Conservation (phyloP, 768 basidiomycete genomes). For the Naganishia randhawae region DNA sequence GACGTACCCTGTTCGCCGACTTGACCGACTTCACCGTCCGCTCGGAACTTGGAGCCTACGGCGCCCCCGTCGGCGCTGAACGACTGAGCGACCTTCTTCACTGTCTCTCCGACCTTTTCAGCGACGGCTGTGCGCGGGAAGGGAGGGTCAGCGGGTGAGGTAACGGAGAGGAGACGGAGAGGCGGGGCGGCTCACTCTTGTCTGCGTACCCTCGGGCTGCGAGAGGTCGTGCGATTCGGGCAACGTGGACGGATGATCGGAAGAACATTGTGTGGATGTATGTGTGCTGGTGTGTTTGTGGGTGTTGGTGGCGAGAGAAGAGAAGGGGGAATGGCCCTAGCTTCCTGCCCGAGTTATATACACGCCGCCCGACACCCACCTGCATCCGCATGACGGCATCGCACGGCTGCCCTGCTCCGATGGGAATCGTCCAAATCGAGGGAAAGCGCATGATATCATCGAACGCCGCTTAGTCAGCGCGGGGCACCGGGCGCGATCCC, state of each 20-base stretch:
- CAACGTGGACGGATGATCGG: slow-evolving; percentile 20
- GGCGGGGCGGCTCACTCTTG: slow-evolving; percentile 16
- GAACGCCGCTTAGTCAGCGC: neutral
- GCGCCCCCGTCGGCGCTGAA: slow-evolving; percentile 23
- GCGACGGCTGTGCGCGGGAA: slow-evolving; percentile 12
- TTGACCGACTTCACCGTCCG: slow-evolving; percentile 23
- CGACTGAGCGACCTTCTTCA: slow-evolving; percentile 26
- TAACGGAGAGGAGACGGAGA: neutral
- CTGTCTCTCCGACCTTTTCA: slow-evolving; percentile 25
- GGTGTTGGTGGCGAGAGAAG: neutral
- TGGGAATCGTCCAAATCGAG: neutral
- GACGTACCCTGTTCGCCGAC: slow-evolving; percentile 24
- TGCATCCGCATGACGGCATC: slow-evolving; percentile 6
- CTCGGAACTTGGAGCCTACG: slow-evolving; percentile 25
- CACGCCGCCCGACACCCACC: neutral
- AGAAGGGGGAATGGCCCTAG: neutral
- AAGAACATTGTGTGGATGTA: slow-evolving; percentile 22
- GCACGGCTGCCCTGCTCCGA: neutral
- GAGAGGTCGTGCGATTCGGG: slow-evolving; percentile 25
- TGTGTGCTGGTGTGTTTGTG: neutral
- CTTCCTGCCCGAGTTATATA: neutral
- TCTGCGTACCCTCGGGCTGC: slow-evolving; percentile 27
- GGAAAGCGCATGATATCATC: neutral
- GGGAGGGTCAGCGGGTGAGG: neutral
- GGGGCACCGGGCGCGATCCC: no score